Evolutionary conservation across 1,284 basidiomycete species (phyloP).

Genomic region (Apiotrichum veenhuisii): DNA sequence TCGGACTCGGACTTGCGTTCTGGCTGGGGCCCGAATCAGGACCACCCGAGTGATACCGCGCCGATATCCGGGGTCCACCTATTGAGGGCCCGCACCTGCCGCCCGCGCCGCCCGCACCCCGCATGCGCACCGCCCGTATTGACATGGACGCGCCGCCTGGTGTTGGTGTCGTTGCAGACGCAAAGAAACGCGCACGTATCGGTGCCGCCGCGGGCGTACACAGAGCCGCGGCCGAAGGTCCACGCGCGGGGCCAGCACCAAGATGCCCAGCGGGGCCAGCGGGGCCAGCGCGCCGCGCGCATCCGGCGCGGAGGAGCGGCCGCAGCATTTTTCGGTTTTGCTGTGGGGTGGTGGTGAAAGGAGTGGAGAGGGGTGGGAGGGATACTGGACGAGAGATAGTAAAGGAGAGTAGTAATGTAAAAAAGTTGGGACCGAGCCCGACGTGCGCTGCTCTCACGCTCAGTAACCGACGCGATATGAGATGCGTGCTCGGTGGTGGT

Average conservation of each 20-base stretch:
- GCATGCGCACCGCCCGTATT: not conserved
- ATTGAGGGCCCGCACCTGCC: not conserved
- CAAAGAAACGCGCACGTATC: not conserved
- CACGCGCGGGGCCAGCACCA: too few species aligned
- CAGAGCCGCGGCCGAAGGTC: not conserved
- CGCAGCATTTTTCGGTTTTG: not conserved
- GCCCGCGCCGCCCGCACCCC: not conserved
- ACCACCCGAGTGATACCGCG: not conserved
- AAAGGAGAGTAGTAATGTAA: too few species aligned
- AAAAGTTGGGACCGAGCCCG: too few species aligned
- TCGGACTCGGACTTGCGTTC: too few species aligned
- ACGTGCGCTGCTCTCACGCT: too few species aligned
- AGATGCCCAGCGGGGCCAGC: too few species aligned
- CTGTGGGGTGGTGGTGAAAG: too few species aligned
- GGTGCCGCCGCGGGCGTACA: not conserved
- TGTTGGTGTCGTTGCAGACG: not conserved
- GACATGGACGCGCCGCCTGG: not conserved
- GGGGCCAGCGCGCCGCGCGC: not conserved
- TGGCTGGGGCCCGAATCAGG: too few species aligned
- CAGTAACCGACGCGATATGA: too few species aligned
- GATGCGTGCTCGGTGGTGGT: too few species aligned
- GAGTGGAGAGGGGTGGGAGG: too few species aligned
- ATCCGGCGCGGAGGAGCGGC: not conserved
- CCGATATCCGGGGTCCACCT: not conserved
- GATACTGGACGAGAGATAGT: too few species aligned